Conservation (phyloP, 1,139 yeast genomes). For the Arxiozyma heterogenica region DNA sequence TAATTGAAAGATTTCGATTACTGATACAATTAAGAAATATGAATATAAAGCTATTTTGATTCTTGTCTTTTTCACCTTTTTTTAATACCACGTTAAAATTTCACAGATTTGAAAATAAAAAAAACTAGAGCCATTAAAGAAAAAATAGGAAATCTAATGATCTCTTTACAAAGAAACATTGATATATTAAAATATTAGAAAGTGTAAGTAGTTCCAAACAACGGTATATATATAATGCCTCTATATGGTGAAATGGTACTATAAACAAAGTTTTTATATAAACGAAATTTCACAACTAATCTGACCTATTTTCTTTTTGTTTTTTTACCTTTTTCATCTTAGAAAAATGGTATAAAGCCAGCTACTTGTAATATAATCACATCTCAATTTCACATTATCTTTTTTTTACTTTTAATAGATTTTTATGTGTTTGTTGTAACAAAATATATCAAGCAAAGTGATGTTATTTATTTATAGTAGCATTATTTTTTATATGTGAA, state of each 20-base stretch:
- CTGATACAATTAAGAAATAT: not conserved
- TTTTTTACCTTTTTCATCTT: too few relatives aligned
- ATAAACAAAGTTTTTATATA: not conserved
- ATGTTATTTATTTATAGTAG: too few relatives aligned
- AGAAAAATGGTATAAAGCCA: not conserved
- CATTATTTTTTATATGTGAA: too few relatives aligned
- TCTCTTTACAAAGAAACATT: not conserved
- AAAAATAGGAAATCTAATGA: not conserved
- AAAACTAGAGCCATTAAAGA: not conserved
- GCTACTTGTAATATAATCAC: not conserved
- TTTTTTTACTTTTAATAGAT: too few relatives aligned
- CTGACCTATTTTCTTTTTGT: not conserved
- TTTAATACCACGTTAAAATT: too few relatives aligned
- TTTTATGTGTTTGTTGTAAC: not conserved
- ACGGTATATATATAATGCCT: not conserved
- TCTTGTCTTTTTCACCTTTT: not conserved
- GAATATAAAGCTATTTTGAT: not conserved
- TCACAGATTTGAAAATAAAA: too few relatives aligned
- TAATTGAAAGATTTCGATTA: too few relatives aligned
- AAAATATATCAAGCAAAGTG: not conserved
- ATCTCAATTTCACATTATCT: not conserved
- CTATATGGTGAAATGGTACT: not conserved
- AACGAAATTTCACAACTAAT: not conserved
- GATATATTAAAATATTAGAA: too few relatives aligned
- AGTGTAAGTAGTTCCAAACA: not conserved